Base-by-base conservation (phyloP, 2,329 filamentous ascomycete species). In the Magnaporthales sp. region DNA sequence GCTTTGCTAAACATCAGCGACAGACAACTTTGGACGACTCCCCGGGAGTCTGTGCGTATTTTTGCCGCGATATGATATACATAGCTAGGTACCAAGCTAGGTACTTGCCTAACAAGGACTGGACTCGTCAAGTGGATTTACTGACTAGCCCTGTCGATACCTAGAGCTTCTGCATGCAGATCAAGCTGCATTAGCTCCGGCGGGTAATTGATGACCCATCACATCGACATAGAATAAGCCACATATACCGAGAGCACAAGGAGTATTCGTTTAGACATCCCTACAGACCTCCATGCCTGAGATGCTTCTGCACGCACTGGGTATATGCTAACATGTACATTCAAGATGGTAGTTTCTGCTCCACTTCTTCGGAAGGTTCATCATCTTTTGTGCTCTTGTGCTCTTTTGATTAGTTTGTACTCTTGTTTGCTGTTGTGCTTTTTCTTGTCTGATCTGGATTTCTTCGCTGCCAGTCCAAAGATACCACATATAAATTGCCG, bases 111-210 rank as follows among this genome's bases (percentile, higher is more conserved):
- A n/a, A 5, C 15, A 46, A n/a, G 38, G n/a, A 46, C 38, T 46
- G 15, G 19, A 46, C 38, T 46, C 1, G 38, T 46, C 38, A 5
- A 58, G 54, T 26, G 24, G 54, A 58, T 22, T 22, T 22, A 22
- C 54, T 26, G n/a, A 58, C 54, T 26, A 58, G n/a, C n/a, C 7
- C 24, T 24, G 7, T 10, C 13, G 9, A 58, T 58, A 26, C 54
- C 4, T 26, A 58, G 24, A 58, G 54, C 54, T 58, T 13, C 54
- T 58, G 54, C 54, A 58, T 58, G 54, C 22, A n/a, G 24, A 13
- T 58, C 54, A 26, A 58, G 54, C 54, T 58, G 54, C 54, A 58
- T 58, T 58, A 58, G 54, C 54, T 26, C 54, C 54, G 54, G 54
- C 54, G 54, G 54, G 54, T 58, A 58, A 58, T 10, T 58, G n/a